phyloP scores from a whole-genome alignment of 306 rosid species.

The Malus sieversii region DNA sequence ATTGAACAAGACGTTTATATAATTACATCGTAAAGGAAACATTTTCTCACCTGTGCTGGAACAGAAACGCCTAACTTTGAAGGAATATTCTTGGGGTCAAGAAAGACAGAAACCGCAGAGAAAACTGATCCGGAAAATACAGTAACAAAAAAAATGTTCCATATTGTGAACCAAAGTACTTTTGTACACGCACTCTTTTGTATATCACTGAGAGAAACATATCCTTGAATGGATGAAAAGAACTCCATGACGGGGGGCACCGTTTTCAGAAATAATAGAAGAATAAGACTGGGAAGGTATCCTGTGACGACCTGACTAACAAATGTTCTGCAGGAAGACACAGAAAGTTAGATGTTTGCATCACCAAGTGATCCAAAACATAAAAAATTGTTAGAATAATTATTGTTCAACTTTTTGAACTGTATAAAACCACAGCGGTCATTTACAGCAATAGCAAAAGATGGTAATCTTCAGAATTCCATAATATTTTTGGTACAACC shows the following conservation, averaged over 20 bases:
- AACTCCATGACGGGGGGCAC: slow-evolving; percentile 85
- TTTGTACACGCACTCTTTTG: slow-evolving; percentile 78
- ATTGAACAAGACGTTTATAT: background rate
- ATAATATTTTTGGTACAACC: background rate
- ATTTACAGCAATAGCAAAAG: background rate
- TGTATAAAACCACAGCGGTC: background rate
- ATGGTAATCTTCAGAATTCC: background rate
- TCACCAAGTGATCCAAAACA: background rate
- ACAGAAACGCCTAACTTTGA: slow-evolving; percentile 60
- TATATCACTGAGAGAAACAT: slow-evolving; percentile 61
- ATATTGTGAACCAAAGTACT: slow-evolving; percentile 89
- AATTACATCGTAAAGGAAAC: slow-evolving; percentile 12
- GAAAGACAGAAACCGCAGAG: slow-evolving; percentile 41
- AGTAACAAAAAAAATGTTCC: slow-evolving; percentile 92
- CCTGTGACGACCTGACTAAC: slow-evolving; percentile 81
- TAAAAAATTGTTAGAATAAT: background rate
- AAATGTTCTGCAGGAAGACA: slow-evolving; percentile 48
- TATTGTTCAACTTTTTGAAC: background rate
- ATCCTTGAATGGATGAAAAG: slow-evolving; percentile 91
- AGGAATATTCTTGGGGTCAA: slow-evolving; percentile 72
- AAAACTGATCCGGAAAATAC: slow-evolving; percentile 77
- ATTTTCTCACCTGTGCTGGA: slow-evolving; percentile 79
- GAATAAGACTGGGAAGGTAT: slow-evolving; percentile 93
- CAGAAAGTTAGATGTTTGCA: slow-evolving; percentile 18
- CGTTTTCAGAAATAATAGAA: slow-evolving; percentile 62